phyloP scores from a whole-genome alignment of 768 basidiomycete species.

The Psilocybe subaeruginosa region DNA sequence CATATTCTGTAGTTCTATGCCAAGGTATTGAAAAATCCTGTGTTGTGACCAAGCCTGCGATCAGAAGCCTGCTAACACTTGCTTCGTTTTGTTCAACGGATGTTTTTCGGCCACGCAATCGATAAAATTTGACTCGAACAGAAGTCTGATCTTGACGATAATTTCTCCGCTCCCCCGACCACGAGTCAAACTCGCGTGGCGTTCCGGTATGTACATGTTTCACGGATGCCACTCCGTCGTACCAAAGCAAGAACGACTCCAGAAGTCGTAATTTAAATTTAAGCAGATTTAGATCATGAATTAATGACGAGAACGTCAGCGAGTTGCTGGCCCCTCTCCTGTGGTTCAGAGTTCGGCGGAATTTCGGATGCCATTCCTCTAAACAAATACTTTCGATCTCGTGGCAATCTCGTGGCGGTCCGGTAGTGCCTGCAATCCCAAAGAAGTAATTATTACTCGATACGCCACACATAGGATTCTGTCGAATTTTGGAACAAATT shows the following conservation, averaged over 20 bases:
- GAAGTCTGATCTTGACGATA: background rate
- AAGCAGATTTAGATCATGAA: too few species aligned
- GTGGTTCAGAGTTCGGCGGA: background rate
- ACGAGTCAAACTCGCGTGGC: background rate
- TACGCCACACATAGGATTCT: background rate
- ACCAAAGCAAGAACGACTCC: background rate
- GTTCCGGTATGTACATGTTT: background rate
- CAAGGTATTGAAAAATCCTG: too few species aligned
- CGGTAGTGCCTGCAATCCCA: background rate
- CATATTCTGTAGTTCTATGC: too few species aligned
- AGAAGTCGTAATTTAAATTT: too few species aligned
- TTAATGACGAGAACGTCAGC: too few species aligned
- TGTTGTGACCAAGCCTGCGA: too few species aligned
- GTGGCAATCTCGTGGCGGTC: conserved; percentile 1
- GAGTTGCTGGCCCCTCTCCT: background rate
- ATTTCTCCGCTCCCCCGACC: background rate
- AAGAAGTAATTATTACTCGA: background rate
- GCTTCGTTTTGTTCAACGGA: background rate
- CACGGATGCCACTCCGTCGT: background rate
- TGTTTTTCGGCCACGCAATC: conserved; percentile 2
- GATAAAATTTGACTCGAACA: background rate
- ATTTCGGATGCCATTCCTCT: background rate
- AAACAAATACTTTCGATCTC: background rate
- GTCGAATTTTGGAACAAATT: background rate
- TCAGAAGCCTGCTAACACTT: too few species aligned